Conservation (phyloP, 441 rosid genomes). For the Breynia disticha region DNA sequence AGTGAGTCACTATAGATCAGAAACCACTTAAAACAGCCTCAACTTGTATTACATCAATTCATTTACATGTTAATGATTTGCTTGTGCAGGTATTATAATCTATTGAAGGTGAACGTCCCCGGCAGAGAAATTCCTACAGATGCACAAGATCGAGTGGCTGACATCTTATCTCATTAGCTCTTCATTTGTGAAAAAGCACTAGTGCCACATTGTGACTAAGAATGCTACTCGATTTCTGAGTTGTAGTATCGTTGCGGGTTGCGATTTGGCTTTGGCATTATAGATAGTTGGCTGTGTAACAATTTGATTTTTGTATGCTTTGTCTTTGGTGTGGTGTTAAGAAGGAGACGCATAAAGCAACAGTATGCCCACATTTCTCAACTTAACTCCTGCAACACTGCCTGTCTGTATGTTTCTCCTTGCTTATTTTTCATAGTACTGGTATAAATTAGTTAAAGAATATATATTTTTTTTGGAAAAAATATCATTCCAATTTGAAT, state of each 20-base stretch:
- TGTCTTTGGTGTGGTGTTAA: background rate
- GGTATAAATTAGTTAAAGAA: too few species aligned
- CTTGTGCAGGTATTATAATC: constrained; percentile 48
- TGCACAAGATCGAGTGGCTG: constrained; percentile 51
- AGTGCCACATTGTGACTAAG: background rate
- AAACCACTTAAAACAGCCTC: background rate
- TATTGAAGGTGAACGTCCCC: constrained; percentile 58
- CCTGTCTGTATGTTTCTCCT: too few species aligned
- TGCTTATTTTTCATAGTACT: too few species aligned
- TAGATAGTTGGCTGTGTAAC: background rate
- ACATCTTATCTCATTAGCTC: constrained; percentile 42
- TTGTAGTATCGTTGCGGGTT: constrained; percentile 2
- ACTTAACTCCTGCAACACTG: too few species aligned
- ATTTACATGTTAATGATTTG: background rate
- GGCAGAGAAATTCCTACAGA: constrained; percentile 79
- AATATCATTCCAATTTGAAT: too few species aligned
- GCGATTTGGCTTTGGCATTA: background rate
- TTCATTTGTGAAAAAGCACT: constrained; percentile 3
- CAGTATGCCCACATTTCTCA: background rate
- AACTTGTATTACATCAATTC: background rate
- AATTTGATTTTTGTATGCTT: background rate
- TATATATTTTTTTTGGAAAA: too few species aligned
- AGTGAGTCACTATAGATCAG: constrained; percentile 35
- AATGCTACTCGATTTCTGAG: constrained; percentile 10
- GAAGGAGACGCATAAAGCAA: background rate